These are phyloP conservation scores for Crithidia mellificae DNA, from an alignment of 208 protist genomes.

Conservation along the genomic window DNA sequence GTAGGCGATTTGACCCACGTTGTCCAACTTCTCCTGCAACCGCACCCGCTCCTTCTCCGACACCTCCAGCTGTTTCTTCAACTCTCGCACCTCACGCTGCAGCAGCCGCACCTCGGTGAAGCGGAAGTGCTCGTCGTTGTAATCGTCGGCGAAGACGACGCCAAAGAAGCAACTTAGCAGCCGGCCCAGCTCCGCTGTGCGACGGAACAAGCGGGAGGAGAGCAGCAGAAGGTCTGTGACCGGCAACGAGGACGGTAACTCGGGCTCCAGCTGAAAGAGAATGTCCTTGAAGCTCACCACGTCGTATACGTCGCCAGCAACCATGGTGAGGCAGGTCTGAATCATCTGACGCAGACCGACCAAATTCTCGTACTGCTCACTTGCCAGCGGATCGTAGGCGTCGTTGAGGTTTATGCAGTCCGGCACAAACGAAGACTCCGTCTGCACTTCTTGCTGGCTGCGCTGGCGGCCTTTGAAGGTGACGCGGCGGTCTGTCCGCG, in stretches of 20 bases:
- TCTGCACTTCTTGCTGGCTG: conserved; percentile 63
- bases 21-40: conserved; percentile 77
- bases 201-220: conserved; percentile 86
- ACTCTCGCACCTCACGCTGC: conserved; percentile 65
- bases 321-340: conserved; percentile 60
- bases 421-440: conserved; percentile 77
- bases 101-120: conserved; percentile 88
- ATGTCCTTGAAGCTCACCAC: conserved; percentile 90
- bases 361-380: conserved; percentile 78
- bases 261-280: conserved; percentile 74
- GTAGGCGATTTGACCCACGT: conserved; percentile 72
- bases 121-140: conserved; percentile 86
- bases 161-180: conserved; percentile 87
- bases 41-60: conserved; percentile 62
- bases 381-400: conserved; percentile 62
- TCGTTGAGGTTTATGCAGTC: conserved; percentile 50
- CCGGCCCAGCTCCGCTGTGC: conserved; percentile 72
- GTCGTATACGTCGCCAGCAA: conserved; percentile 85
- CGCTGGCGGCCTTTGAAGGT: conserved; percentile 33
- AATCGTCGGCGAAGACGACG: conserved; percentile 84
- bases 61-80: conserved; percentile 58
- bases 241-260: conserved; percentile 68
- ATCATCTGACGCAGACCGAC: conserved; percentile 68
- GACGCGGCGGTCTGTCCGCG: conserved; percentile 18
- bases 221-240: conserved; percentile 88